phyloP scores from a whole-genome alignment of 257 asterid species.

The Gynochthodes officinalis region DNA sequence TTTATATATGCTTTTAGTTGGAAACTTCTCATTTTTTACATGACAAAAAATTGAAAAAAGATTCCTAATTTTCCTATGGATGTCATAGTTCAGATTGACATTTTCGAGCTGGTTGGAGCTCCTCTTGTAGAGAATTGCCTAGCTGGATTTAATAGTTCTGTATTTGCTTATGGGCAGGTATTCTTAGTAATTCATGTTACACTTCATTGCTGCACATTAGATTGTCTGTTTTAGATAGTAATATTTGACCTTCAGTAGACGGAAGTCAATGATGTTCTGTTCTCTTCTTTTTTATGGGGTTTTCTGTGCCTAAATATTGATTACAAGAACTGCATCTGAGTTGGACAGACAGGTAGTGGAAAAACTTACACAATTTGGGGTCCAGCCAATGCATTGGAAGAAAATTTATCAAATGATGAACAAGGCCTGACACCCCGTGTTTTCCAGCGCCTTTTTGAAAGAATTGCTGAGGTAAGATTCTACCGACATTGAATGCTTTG shows the following conservation, averaged over 20 bases:
- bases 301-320: not conserved
- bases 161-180: constrained; percentile 99
- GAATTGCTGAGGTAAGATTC: constrained; percentile 65
- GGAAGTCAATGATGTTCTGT: not conserved
- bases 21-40: not conserved
- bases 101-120: constrained; percentile 90
- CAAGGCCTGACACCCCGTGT: constrained; percentile 98
- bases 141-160: constrained; percentile 97
- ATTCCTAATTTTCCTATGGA: constrained; percentile 18
- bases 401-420: constrained; percentile 44
- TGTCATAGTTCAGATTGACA: constrained; percentile 59
- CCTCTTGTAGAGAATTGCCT: constrained; percentile 95
- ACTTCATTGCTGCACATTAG: not conserved
- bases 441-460: constrained; percentile 65
- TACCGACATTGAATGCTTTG: constrained; percentile 9
- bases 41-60: not conserved
- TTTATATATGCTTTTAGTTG: not conserved
- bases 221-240: too few species aligned
- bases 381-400: constrained; percentile 80
- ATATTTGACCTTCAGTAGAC: too few species aligned
- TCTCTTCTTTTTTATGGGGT: not conserved
- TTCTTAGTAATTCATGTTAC: constrained; percentile 5
- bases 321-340: not conserved
- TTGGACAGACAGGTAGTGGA: constrained; percentile 93
- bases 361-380: constrained; percentile 99